phyloP scores from a whole-genome alignment of 257 asterid species.

The Lycium ferocissimum region DNA sequence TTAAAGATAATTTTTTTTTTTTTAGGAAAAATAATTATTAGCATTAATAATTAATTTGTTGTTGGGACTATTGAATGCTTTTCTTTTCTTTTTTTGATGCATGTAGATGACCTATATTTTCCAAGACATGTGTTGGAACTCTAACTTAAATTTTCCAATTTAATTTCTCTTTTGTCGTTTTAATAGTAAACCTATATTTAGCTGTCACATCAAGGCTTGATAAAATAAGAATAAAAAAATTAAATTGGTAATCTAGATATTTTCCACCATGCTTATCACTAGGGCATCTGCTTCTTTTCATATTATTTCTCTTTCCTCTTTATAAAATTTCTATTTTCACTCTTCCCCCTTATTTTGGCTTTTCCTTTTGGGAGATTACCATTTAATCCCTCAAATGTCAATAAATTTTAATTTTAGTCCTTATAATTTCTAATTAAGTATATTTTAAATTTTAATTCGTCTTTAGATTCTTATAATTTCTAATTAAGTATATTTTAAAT shows the following conservation, averaged over 20 bases:
- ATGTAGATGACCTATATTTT: conserved; percentile 34
- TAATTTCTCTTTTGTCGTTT: background rate
- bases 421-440: no score
- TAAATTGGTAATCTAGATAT: conserved; percentile 21
- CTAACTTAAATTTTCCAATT: conserved; percentile 34
- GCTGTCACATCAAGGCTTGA: background rate
- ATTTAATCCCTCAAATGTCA: no score
- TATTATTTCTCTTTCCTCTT: background rate
- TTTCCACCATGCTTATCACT: conserved; percentile 46
- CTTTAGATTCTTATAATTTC: no score
- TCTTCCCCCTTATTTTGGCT: background rate
- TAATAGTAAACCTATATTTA: background rate
- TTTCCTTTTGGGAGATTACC: background rate
- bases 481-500: no score
- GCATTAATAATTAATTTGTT: conserved; percentile 15
- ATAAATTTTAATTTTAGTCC: no score
- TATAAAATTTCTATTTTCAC: background rate
- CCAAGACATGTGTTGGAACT: conserved; percentile 52
- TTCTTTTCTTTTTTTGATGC: background rate
- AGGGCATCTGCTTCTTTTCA: conserved; percentile 31
- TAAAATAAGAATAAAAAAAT: conserved; percentile 20
- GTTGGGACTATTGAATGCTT: conserved; percentile 1
- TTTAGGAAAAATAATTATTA: no score
- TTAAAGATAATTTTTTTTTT: background rate
- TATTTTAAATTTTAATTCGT: no score